These are phyloP conservation scores for Aegilops tauschii DNA, from an alignment of 176 grass and related monocot species.

Conservation along the genomic window DNA sequence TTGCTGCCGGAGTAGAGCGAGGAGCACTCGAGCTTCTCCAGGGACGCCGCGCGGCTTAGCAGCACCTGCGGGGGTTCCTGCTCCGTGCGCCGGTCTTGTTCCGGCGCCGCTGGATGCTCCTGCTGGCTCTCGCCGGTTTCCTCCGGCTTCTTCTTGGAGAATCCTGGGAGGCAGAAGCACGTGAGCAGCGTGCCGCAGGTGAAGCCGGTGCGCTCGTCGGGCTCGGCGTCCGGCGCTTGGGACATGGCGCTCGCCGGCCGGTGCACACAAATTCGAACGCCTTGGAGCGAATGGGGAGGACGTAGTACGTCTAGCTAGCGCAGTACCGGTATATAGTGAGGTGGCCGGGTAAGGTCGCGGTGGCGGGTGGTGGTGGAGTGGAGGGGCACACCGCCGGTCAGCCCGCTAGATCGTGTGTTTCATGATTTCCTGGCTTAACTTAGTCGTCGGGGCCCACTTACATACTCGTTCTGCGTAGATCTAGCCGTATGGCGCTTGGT, in stretches of 20 bases:
- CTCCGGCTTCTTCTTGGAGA: constrained; percentile 43
- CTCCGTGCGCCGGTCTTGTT: not conserved
- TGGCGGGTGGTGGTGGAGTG: constrained; percentile 11
- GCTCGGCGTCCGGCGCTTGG: not conserved
- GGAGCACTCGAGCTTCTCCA: constrained; percentile 32
- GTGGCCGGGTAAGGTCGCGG: not conserved
- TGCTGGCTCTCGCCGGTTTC: not conserved
- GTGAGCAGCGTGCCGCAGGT: constrained; percentile 42
- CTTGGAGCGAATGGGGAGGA: not conserved
- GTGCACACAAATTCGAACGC: not conserved
- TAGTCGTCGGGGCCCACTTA: constrained; percentile 17
- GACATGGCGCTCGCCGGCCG: constrained; percentile 28
- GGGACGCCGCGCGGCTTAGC: not conserved
- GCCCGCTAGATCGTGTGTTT: constrained; percentile 18
- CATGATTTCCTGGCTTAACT: constrained; percentile 18
- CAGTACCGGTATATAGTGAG: constrained; percentile 11
- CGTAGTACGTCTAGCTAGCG: not conserved
- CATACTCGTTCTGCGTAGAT: not conserved
- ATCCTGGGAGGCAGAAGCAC: constrained; percentile 33
- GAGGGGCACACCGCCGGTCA: constrained; percentile 28
- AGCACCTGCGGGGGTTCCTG: not conserved
- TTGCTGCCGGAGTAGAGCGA: constrained; percentile 41
- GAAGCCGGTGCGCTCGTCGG: constrained; percentile 20
- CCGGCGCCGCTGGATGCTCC: not conserved
- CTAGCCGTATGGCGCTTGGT: not conserved